Conservation (phyloP, 139 green algal species). For the Yamagishiella unicocca region DNA sequence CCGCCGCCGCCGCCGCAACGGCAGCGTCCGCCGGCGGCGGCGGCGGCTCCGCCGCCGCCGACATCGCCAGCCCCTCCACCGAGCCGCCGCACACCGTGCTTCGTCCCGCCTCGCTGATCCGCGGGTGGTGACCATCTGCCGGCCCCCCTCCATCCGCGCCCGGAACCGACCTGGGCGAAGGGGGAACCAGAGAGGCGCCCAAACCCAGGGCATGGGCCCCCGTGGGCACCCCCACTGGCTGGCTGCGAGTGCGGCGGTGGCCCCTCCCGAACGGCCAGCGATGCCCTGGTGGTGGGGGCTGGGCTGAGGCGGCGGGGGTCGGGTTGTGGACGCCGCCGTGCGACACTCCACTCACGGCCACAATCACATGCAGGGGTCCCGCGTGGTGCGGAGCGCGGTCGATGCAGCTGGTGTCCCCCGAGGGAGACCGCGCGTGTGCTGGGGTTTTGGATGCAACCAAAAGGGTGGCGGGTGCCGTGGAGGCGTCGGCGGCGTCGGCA, state of each 20-base stretch:
- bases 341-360: no score
- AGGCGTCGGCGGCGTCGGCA: no score
- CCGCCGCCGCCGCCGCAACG: background rate
- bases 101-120: background rate
- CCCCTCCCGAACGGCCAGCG: conserved; percentile 31
- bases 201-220: background rate
- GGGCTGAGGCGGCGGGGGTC: no score
- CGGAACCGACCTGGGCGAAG: conserved; percentile 23
- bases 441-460: no score
- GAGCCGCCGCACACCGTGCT: background rate
- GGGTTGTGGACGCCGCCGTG: no score
- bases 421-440: no score
- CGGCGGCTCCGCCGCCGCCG: background rate
- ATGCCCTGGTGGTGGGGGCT: background rate
- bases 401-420: no score
- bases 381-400: no score
- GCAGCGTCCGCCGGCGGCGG: background rate
- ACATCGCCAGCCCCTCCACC: no score
- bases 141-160: background rate
- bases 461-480: no score
- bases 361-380: no score
- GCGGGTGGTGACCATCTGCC: background rate
- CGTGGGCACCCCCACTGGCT: background rate
- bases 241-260: conserved; percentile 28
- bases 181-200: background rate